Evolutionary conservation across 148 eudicot genomes (phyloP), one percentile per base, ranked within the genome.

Genomic region (Persicaria tinctoria): DNA sequence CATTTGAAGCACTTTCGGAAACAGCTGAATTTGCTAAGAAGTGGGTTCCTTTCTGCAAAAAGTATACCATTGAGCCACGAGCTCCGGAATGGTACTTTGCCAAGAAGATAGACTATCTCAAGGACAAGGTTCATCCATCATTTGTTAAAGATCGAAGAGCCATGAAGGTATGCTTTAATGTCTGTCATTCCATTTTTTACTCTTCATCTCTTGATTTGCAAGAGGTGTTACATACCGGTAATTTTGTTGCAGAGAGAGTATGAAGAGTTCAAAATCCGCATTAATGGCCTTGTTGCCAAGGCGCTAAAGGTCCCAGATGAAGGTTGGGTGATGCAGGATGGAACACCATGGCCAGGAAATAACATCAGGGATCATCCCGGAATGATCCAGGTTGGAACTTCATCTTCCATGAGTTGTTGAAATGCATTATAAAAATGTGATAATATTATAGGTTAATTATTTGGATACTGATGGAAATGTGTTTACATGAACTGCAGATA

Each of bases 261-360:
- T 76, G 86, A 83, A 75, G 86, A 83, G 76, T 83, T 83, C 41
- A 83, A 83, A 78, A 83, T 83, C 13, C 81, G 83, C 38, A 5
- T 83, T 66, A 83, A 83, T 76, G 86, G 81, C 47, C 86, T 80
- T 46, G 86, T 83, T 79, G 86, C 86, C 49, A 83, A 83, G 74
- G 86, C 86, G 41, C 23, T 11, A 80, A 83, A 83, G 76, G 81
- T 83, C 76, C 86, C 86, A 41, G 86, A 83, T 53, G 83, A 80
- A 78, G 86, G 86, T 78, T 83, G 86, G 86, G 78, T 80, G 59
- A 83, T 83, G 83, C 86, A 80, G 74, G 86, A 83, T 75, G 83
- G 86, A 76, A 83, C 86, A 23, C 86, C 86, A 74, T 83, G 86
- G 86, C 86, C 86, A 23, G 86, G 86, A 49, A 83, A 83, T 81